Conservation (phyloP, 371 early-diverging fungal species). For the Mortierella sp. region DNA sequence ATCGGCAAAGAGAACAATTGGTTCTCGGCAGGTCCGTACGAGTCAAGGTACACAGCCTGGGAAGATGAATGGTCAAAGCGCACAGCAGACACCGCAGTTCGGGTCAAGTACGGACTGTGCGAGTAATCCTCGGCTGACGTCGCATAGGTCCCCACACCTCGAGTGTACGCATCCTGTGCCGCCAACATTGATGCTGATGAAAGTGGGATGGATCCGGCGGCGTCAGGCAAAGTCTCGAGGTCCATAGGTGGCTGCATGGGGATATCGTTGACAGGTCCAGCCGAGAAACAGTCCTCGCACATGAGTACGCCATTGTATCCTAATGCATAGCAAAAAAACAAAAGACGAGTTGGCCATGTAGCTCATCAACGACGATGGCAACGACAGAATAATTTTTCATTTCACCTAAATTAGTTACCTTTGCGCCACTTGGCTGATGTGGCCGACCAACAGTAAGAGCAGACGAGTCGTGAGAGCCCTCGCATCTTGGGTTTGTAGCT, state of each 20-base stretch:
- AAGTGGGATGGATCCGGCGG: background rate
- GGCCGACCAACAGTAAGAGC: constrained; percentile 63
- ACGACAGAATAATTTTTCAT: background rate
- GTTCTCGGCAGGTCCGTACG: constrained; percentile 84
- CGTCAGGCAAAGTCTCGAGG: constrained; percentile 38
- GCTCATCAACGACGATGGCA: background rate
- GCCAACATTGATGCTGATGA: background rate
- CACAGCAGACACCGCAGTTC: constrained; percentile 66
- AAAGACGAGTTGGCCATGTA: background rate
- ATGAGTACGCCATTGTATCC: constrained; percentile 88
- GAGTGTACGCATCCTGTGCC: background rate
- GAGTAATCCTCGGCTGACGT: constrained; percentile 84
- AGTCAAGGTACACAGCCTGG: constrained; percentile 65
- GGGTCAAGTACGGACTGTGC: constrained; percentile 84
- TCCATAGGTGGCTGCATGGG: constrained; percentile 27
- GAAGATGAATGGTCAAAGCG: constrained; percentile 65
- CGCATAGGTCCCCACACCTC: constrained; percentile 59
- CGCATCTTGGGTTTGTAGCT: constrained; percentile 45
- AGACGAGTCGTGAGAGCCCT: constrained; percentile 38
- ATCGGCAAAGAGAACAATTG: constrained; percentile 85
- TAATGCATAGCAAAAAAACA: constrained; percentile 15
- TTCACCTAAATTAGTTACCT: constrained; percentile 36
- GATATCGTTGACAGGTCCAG: constrained; percentile 64
- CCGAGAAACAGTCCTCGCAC: constrained; percentile 84
- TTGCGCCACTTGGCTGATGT: constrained; percentile 63